Conservation (phyloP, 2,329 filamentous ascomycete species). For the Mollisiaceae sp. region DNA sequence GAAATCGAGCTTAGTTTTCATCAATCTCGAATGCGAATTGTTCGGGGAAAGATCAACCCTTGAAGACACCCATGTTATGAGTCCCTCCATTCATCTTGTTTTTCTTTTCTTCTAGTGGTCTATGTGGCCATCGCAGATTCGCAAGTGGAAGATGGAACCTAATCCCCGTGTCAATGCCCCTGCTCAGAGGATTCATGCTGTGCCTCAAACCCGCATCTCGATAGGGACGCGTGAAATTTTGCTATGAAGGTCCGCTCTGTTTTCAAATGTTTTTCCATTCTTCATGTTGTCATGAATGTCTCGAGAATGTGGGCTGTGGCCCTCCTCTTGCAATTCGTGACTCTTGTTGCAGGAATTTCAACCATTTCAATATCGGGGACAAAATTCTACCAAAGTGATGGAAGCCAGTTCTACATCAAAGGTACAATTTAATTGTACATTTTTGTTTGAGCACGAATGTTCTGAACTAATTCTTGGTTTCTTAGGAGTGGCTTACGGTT, state of each 20-base stretch:
- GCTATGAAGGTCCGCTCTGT: not conserved
- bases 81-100: not conserved
- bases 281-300: not conserved
- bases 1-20: not conserved
- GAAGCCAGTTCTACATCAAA: constrained; percentile 82
- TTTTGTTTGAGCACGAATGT: constrained; percentile 29
- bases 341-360: constrained; percentile 41
- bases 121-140: not conserved
- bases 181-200: not conserved
- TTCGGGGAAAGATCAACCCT: not conserved
- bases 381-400: constrained; percentile 83
- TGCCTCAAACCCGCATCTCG: not conserved
- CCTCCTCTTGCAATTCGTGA: constrained; percentile 3
- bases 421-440: constrained; percentile 51
- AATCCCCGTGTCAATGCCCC: not conserved
- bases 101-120: not conserved
- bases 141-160: not conserved
- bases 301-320: constrained; percentile 8
- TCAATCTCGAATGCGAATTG: not conserved
- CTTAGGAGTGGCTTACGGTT: constrained; percentile 74
- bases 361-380: constrained; percentile 65
- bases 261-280: not conserved
- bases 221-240: not conserved
- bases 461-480: not conserved
- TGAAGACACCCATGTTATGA: too few relatives aligned